Evolutionary conservation across 2,329 filamentous ascomycete species (phyloP).

Genomic region (Mycosphaerella sp.): DNA sequence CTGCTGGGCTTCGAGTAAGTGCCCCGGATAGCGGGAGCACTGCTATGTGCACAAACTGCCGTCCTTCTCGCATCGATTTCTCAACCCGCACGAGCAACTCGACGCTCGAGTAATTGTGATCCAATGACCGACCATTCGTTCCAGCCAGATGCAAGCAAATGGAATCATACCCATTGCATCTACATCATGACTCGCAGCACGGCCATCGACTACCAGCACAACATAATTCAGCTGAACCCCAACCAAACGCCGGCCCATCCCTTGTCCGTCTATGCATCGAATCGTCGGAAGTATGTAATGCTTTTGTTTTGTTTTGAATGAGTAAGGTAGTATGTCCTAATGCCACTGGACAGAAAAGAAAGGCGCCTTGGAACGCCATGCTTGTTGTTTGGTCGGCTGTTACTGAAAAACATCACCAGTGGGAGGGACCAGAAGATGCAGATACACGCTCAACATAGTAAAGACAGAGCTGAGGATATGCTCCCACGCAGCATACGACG

Average conservation of each 20-base stretch:
- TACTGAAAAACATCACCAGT: slow-evolving; percentile 6
- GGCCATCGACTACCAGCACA: neutral
- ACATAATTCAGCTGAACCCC: neutral
- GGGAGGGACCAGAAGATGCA: neutral
- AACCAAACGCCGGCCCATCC: neutral
- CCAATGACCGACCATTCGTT: neutral
- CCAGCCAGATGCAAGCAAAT: neutral
- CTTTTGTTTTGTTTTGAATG: slow-evolving; percentile 8
- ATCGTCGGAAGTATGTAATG: neutral
- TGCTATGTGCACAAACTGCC: neutral
- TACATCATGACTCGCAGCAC: neutral
- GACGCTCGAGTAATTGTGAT: neutral
- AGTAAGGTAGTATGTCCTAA: neutral
- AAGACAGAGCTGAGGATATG: neutral
- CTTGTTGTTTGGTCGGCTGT: neutral
- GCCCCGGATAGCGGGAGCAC: neutral
- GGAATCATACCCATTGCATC: neutral
- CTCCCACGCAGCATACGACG: neutral
- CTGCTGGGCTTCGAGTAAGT: neutral
- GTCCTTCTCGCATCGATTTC: neutral
- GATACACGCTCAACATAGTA: neutral
- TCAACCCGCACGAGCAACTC: neutral
- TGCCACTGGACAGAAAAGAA: neutral
- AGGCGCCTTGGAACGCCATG: neutral
- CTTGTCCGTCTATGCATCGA: slow-evolving; percentile 5